Conservation (phyloP, 176 grass and related monocot genomes). For the Hsuehochloa calcarea region DNA sequence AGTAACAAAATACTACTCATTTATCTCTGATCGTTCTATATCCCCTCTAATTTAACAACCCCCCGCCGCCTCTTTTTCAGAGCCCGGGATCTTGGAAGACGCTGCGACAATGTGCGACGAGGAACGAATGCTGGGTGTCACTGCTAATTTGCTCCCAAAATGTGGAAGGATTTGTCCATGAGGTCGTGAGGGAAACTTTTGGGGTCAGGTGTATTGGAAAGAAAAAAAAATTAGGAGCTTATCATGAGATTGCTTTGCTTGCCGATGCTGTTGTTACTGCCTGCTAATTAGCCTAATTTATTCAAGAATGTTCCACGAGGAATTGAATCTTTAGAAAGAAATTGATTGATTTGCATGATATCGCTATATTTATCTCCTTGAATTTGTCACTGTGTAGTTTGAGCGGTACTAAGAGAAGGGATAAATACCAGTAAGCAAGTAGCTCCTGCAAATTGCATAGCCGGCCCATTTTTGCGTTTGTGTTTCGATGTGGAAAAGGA, state of each 20-base stretch:
- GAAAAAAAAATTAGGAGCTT: conserved; percentile 5
- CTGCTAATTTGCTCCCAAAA: conserved; percentile 36
- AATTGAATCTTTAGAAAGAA: neutral
- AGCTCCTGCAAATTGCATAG: neutral
- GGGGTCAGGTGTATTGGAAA: conserved; percentile 23
- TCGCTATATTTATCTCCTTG: neutral
- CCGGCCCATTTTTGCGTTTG: neutral
- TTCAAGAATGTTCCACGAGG: conserved; percentile 15
- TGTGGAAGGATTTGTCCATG: conserved; percentile 37
- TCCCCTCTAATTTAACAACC: conserved; percentile 1
- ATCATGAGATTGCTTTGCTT: conserved; percentile 18
- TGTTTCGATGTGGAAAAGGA: neutral
- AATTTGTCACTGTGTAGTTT: neutral
- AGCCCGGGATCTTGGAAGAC: conserved; percentile 14
- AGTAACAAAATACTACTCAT: neutral
- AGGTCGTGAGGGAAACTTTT: conserved; percentile 29
- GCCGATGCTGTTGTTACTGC: conserved; percentile 27
- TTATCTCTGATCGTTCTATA: neutral
- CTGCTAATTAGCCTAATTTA: conserved; percentile 33
- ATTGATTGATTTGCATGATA: neutral
- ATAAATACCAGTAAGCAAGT: neutral
- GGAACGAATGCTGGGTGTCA: neutral
- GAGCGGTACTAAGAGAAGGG: neutral
- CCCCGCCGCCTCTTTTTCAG: neutral
- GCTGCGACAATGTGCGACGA: conserved; percentile 6